Evolutionary conservation across 1,284 basidiomycete species (phyloP).

Genomic region (Pseudozyma sp.): DNA sequence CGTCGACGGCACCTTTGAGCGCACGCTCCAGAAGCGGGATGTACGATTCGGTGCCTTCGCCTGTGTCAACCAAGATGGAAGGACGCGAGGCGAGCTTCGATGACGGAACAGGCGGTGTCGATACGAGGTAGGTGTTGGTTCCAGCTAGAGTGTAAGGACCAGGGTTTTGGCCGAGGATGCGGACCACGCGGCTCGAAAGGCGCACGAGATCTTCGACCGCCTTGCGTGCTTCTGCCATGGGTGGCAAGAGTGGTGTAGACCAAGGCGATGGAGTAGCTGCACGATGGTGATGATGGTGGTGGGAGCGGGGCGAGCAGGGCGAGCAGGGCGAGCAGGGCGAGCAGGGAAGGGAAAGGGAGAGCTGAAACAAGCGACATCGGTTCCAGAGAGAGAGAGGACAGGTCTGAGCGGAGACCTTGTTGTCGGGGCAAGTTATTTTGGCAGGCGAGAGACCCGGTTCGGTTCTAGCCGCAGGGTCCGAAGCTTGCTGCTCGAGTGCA

Average conservation of each 20-base stretch:
- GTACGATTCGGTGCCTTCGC: slow-evolving; percentile 81
- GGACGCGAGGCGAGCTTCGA: slow-evolving; percentile 72
- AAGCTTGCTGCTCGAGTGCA: neutral
- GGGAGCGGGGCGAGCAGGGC: neutral
- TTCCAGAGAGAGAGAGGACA: no score
- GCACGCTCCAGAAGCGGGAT: slow-evolving; percentile 77
- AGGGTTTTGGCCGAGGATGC: slow-evolving; percentile 79
- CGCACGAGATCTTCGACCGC: slow-evolving; percentile 43
- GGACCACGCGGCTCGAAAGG: slow-evolving; percentile 58
- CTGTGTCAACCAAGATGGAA: slow-evolving; percentile 85
- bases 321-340: neutral
- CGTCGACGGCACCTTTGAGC: slow-evolving; percentile 68
- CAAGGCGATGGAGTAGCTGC: neutral
- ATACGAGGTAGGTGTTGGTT: slow-evolving; percentile 92
- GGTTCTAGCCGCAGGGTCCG: neutral
- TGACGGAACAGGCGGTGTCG: slow-evolving; percentile 68
- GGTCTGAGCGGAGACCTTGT: no score
- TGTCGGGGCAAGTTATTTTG: neutral
- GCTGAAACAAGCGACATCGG: no score
- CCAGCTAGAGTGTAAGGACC: slow-evolving; percentile 88
- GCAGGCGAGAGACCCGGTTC: neutral
- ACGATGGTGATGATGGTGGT: slow-evolving; percentile 1
- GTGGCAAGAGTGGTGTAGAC: neutral
- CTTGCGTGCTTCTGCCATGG: slow-evolving; percentile 54
- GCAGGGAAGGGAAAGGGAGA: no score